phyloP scores from a whole-genome alignment of 1,284 basidiomycete species.

The Filobasidium uniguttulatum region DNA sequence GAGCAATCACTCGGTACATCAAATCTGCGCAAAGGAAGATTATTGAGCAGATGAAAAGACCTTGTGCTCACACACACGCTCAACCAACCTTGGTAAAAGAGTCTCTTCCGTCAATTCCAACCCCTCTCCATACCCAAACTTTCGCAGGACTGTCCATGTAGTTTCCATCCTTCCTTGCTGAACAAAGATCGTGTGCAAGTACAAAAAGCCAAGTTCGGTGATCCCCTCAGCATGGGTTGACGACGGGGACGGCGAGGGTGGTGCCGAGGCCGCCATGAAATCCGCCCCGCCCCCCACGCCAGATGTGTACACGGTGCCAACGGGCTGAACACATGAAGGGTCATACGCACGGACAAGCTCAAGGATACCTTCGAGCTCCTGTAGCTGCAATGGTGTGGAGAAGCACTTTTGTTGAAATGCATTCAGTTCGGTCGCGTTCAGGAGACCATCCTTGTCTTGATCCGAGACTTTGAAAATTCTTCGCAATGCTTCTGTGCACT shows the following conservation, averaged over 20 bases:
- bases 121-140: constrained; percentile 93
- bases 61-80: neutral
- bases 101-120: constrained; percentile 77
- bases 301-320: too few species aligned
- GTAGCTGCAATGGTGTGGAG: constrained; percentile 75
- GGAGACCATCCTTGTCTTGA: constrained; percentile 79
- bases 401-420: constrained; percentile 98
- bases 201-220: constrained; percentile 86
- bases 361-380: constrained; percentile 84
- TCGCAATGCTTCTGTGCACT: constrained; percentile 72
- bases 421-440: constrained; percentile 84
- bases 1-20: constrained; percentile 87
- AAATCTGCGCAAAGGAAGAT: constrained; percentile 46
- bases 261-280: too few species aligned
- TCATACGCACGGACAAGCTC: constrained; percentile 66
- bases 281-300: too few species aligned
- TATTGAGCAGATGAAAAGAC: neutral
- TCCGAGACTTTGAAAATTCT: constrained; percentile 96
- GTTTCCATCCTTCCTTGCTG: constrained; percentile 92
- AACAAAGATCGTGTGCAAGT: constrained; percentile 92
- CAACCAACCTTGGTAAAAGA: constrained; percentile 60
- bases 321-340: constrained; percentile 29
- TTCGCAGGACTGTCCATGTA: constrained; percentile 90
- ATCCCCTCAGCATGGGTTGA: constrained; percentile 46
- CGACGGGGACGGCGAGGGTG: constrained; percentile 17